Base-by-base conservation (phyloP, 2,329 filamentous ascomycete genomes). In the Hirsutella rhossiliensis region DNA sequence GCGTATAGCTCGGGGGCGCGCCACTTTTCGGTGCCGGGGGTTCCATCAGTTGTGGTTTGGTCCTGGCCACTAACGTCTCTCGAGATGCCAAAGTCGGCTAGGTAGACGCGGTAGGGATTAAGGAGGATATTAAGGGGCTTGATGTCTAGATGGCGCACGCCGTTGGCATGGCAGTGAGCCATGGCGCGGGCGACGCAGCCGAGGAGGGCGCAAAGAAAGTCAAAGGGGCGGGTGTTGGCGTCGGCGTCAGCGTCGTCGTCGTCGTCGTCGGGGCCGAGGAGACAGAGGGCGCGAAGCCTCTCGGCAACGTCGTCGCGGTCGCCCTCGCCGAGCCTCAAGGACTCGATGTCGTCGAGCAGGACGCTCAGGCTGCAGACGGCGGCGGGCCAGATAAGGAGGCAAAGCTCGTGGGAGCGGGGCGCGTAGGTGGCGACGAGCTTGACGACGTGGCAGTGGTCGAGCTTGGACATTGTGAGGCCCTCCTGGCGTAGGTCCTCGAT, bases 21-120 rank as follows among this genome's bases (percentile, higher is more conserved):
- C 67, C 68, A 73, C 40, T 62, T 67, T 17, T 61, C 60, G 0
- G 69, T 69, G 1, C 65, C 66, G 4, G 63, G 62, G 11, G 56
- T 45, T 0, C 63, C 64, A 28, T 63, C 61, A 0, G 67, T 72
- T 43, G 63, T 68, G 7, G 66, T 71, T 41, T 67, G 60, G 11
- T 71, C 67, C 20, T 62, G 61, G 37, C 63, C 64, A 41, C 62
- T 64, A 13, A 72, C 66, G 41, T 72, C 68, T 42, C 62, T 59
- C 12, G 70, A 67, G 20, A 72, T 70, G 31, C 68, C 69, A 55
- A 72, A 72, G 50, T 72, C 69, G 19, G 68, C 65, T 13, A 72
- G 57, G 45, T 71, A 71, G 9, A 72, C 68, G 9, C 65, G 59
- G 6, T 63, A 63, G 2, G 67, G 60, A 44, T 62, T 66, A 8